Evolutionary conservation across 1,284 basidiomycete genomes (phyloP).

Genomic region (Austroboletus novae-zelandiae): DNA sequence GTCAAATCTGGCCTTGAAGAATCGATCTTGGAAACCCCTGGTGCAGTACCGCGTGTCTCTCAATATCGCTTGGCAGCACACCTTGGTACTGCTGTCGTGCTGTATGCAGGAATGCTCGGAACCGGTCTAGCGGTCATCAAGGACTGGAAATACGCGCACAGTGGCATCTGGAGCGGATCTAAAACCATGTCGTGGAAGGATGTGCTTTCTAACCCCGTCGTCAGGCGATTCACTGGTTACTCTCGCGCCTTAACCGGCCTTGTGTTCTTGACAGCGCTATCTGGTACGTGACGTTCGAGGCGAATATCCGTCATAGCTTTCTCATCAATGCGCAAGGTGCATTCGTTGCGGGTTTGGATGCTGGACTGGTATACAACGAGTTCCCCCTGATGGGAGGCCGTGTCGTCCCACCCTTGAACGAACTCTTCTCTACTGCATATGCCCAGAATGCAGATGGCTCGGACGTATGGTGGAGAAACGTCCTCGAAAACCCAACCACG

Average conservation of each 20-base stretch:
- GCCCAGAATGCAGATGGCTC: conserved; percentile 64
- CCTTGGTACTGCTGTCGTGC: conserved; percentile 83
- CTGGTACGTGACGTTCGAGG: conserved; percentile 52
- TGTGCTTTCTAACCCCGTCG: conserved; percentile 54
- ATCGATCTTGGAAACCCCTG: conserved; percentile 74
- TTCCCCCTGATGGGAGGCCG: conserved; percentile 96
- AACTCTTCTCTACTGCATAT: conserved; percentile 81
- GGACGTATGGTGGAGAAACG: conserved; percentile 88
- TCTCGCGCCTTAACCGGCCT: conserved; percentile 68
- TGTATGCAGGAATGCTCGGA: conserved; percentile 91
- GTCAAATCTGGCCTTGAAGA: conserved; percentile 94
- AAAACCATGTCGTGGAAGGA: conserved; percentile 47
- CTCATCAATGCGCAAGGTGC: conserved; percentile 59
- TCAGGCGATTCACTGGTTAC: conserved; percentile 59
- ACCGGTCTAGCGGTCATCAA: conserved; percentile 78
- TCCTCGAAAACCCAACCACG: conserved; percentile 96
- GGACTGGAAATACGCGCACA: conserved; percentile 74
- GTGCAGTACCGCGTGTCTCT: conserved; percentile 90
- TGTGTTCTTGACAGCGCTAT: conserved; percentile 88
- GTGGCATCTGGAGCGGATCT: conserved; percentile 42
- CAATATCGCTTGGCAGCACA: conserved; percentile 97
- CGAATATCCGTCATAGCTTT: not conserved
- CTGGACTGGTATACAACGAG: conserved; percentile 95
- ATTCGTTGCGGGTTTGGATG: conserved; percentile 97
- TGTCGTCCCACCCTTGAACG: conserved; percentile 78